Percentiles rank a stretch among this genome's conserved stretches.
Conservation (phyloP, 352 stramenopile genomes). For the Phytophthora quininea region DNA sequence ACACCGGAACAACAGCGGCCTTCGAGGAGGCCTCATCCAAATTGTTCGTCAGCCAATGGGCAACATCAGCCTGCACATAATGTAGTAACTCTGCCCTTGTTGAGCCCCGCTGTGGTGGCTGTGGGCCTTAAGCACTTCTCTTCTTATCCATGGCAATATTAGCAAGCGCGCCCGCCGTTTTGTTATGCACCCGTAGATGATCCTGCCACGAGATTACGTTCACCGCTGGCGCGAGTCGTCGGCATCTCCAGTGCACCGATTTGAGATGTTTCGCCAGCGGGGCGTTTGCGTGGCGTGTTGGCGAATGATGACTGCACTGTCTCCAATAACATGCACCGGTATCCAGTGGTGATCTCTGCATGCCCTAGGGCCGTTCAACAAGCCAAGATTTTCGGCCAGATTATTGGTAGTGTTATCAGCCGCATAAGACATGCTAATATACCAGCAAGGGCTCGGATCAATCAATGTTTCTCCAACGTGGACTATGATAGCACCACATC, state of each 20-base stretch:
- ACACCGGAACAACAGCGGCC: background rate
- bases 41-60: background rate
- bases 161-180: background rate
- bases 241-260: background rate
- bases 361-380: background rate
- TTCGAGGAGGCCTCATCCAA: background rate
- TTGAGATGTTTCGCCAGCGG: background rate
- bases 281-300: background rate
- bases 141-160: background rate
- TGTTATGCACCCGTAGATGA: background rate
- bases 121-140: background rate
- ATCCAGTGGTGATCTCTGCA: background rate
- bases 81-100: background rate
- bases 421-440: conserved; percentile 4
- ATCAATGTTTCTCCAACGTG: background rate
- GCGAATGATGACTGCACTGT: background rate
- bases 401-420: background rate
- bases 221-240: background rate
- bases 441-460: background rate
- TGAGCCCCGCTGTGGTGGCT: background rate
- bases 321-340: background rate
- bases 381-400: background rate
- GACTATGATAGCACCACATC: background rate
- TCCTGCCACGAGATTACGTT: background rate
- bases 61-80: background rate